These are phyloP conservation scores for Aureoboletus auriporus DNA, from an alignment of 768 basidiomycete species.

Conservation along the genomic window DNA sequence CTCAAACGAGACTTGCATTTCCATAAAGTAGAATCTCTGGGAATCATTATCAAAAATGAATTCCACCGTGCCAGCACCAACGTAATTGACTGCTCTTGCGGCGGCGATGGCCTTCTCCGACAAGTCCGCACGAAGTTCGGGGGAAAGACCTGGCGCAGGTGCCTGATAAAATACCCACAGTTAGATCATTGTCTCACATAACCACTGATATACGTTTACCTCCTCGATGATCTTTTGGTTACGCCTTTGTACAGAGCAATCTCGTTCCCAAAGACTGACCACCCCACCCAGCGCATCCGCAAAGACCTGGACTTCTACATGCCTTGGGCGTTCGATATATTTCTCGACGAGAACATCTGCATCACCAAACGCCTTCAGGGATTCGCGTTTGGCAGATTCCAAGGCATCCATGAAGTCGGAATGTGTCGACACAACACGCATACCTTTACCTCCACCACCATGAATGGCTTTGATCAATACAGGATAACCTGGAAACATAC, in stretches of 20 bases:
- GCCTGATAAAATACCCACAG: conserved; percentile 45
- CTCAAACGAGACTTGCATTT: conserved; percentile 56
- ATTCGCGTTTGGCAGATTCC: conserved; percentile 85
- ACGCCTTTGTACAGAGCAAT: conserved; percentile 86
- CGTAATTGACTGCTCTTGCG: conserved; percentile 88
- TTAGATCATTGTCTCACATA: neutral
- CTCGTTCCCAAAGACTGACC: conserved; percentile 95
- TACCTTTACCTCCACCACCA: conserved; percentile 94
- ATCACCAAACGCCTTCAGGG: conserved; percentile 83
- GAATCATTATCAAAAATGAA: conserved; percentile 96
- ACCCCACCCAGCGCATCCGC: conserved; percentile 76
- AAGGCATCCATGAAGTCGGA: conserved; percentile 76
- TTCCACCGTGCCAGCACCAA: conserved; percentile 92
- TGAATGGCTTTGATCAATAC: conserved; percentile 96
- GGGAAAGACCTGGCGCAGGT: conserved; percentile 83
- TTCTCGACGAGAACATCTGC: conserved; percentile 86
- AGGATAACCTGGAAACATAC: conserved; percentile 61
- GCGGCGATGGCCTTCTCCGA: conserved; percentile 87
- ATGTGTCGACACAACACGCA: conserved; percentile 74
- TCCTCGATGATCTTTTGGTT: conserved; percentile 97
- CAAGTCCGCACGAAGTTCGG: conserved; percentile 75
- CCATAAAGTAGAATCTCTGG: conserved; percentile 89
- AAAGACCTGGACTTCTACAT: conserved; percentile 94
- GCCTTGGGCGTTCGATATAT: conserved; percentile 81
- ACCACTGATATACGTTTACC: conserved; percentile 30